Conservation (phyloP, 495 filamentous ascomycete genomes). For the Talaromyces ruber region DNA sequence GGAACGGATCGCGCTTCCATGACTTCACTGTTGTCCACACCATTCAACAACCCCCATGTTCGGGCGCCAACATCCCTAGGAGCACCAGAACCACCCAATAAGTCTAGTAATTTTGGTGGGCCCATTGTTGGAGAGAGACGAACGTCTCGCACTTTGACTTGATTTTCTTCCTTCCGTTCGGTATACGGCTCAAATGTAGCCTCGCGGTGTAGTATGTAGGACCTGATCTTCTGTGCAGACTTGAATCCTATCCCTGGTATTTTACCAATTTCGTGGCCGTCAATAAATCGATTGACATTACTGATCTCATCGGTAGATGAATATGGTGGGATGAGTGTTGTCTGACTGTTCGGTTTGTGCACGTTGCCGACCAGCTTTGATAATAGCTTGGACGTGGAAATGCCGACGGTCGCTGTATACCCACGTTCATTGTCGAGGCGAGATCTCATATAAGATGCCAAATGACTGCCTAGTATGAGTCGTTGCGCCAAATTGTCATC, state of each 20-base stretch:
- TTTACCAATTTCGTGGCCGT: constrained; percentile 66
- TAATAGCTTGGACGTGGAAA: constrained; percentile 76
- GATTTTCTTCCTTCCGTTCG: constrained; percentile 26
- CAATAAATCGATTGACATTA: constrained; percentile 62
- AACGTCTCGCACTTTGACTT: constrained; percentile 58
- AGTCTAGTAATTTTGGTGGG: constrained; percentile 47
- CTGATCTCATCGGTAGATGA: constrained; percentile 18
- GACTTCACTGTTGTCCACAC: constrained; percentile 53
- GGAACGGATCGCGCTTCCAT: constrained; percentile 63
- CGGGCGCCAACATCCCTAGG: constrained; percentile 59
- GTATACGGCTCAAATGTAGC: constrained; percentile 22
- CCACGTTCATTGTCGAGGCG: constrained; percentile 69
- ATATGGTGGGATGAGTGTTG: constrained; percentile 65
- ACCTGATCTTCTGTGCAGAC: constrained; percentile 59
- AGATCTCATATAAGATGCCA: constrained; percentile 61
- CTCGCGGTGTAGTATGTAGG: constrained; percentile 44
- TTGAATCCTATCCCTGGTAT: constrained; percentile 83
- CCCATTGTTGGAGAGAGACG: constrained; percentile 52
- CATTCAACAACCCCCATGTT: constrained; percentile 76
- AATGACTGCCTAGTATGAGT: constrained; percentile 62
- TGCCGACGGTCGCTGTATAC: constrained; percentile 80
- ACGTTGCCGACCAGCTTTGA: constrained; percentile 78
- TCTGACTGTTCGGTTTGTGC: constrained; percentile 82
- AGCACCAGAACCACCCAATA: constrained; percentile 60
- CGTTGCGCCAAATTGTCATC: constrained; percentile 34